A percentile compares a stretch with the other conserved stretches of the same genome.
Evolutionary conservation across 169 alveolate species (phyloP).

Genomic region (Babesia divergens): DNA sequence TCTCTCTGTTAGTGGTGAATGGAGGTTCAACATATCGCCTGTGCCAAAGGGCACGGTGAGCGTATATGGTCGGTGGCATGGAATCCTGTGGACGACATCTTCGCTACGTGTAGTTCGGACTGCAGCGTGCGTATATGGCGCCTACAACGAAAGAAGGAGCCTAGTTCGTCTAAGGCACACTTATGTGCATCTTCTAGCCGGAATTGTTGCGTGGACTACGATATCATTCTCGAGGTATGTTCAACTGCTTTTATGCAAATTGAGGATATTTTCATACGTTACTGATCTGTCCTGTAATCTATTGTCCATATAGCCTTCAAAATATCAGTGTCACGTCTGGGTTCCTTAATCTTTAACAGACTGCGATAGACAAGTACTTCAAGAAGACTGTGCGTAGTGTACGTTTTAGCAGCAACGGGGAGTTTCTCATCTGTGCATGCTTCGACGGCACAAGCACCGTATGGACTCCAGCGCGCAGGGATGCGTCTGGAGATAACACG

Average conservation of each 20-base stretch:
- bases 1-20: no score
- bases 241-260: background rate
- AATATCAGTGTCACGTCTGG: no score
- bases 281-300: background rate
- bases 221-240: conserved; percentile 44
- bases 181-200: conserved; percentile 17
- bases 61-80: conserved; percentile 95
- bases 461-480: conserved; percentile 26
- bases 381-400: conserved; percentile 72
- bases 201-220: conserved; percentile 40
- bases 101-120: conserved; percentile 94
- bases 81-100: conserved; percentile 92
- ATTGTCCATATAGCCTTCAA: no score
- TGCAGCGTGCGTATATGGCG: conserved; percentile 92
- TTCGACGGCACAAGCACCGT: conserved; percentile 69
- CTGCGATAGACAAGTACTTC: conserved; percentile 60
- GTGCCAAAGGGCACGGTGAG: conserved; percentile 92
- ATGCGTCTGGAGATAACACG: background rate
- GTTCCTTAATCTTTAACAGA: no score
- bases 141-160: background rate
- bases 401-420: conserved; percentile 69
- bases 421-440: conserved; percentile 70
- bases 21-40: conserved; percentile 45
- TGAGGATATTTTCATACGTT: background rate
- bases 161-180: background rate